Conservation (phyloP, 768 basidiomycete genomes). For the Asterophora parasitica region DNA sequence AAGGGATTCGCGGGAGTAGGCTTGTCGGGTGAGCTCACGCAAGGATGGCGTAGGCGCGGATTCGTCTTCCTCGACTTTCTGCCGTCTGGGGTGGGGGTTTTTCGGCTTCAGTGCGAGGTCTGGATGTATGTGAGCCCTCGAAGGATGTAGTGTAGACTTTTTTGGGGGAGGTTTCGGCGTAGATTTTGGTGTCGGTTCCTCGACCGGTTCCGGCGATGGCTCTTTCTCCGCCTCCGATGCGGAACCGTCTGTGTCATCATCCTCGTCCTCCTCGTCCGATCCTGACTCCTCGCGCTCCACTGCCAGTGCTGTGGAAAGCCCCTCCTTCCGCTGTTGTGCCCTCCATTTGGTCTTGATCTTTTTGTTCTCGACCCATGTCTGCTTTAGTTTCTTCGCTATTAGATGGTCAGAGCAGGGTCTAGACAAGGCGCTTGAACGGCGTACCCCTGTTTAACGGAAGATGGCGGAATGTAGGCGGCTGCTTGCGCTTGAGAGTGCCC, state of each 20-base stretch:
- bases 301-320: slow-evolving; percentile 20
- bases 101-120: slow-evolving; percentile 18
- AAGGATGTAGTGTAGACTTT: slow-evolving; percentile 19
- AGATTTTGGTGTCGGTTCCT: slow-evolving; percentile 8
- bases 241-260: slow-evolving; percentile 3
- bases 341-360: slow-evolving; percentile 82
- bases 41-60: slow-evolving; percentile 28
- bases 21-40: slow-evolving; percentile 57
- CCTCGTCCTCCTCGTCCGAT: no score
- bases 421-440: slow-evolving; percentile 6
- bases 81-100: slow-evolving; percentile 6
- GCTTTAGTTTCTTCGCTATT: slow-evolving; percentile 76
- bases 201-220: slow-evolving; percentile 13
- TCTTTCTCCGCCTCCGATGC: slow-evolving; percentile 14
- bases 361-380: slow-evolving; percentile 69
- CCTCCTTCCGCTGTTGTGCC: slow-evolving; percentile 54
- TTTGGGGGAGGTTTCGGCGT: no score
- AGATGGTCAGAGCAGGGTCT: slow-evolving; percentile 4
- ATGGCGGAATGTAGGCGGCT: slow-evolving; percentile 69
- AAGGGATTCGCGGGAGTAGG: slow-evolving; percentile 54
- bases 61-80: slow-evolving; percentile 17
- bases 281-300: slow-evolving; percentile 13
- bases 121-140: slow-evolving; percentile 25
- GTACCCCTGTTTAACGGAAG: slow-evolving; percentile 60
- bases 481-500: slow-evolving; percentile 40